phyloP scores from a whole-genome alignment of 345 rosid genomes.

The Punica granatum region DNA sequence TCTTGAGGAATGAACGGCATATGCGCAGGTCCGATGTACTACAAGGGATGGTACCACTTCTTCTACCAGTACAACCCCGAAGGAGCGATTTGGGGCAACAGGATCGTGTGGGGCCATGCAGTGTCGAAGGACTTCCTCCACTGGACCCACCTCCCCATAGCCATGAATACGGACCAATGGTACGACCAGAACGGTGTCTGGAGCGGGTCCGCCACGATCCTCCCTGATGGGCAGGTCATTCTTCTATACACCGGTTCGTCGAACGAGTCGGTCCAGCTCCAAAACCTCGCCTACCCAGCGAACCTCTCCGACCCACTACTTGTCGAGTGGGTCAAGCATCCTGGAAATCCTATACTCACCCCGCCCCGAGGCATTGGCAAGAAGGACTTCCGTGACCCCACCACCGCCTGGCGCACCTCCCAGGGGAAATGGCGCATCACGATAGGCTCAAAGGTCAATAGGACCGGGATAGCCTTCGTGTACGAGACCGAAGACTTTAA shows the following conservation, averaged over 20 bases:
- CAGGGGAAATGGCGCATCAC: slow-evolving; percentile 76
- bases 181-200: slow-evolving; percentile 78
- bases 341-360: slow-evolving; percentile 64
- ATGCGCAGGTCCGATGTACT: slow-evolving; percentile 66
- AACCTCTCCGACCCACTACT: slow-evolving; percentile 71
- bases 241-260: slow-evolving; percentile 91
- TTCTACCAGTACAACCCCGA: slow-evolving; percentile 91
- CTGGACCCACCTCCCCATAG: slow-evolving; percentile 85
- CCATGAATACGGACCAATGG: slow-evolving; percentile 83
- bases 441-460: slow-evolving; percentile 64
- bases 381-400: slow-evolving; percentile 90
- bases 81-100: slow-evolving; percentile 80
- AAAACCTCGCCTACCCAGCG: slow-evolving; percentile 84
- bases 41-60: slow-evolving; percentile 93
- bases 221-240: slow-evolving; percentile 64
- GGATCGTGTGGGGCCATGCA: slow-evolving; percentile 91
- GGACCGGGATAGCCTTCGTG: slow-evolving; percentile 58
- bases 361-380: slow-evolving; percentile 55
- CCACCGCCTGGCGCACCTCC: slow-evolving; percentile 83
- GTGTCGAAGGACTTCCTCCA: slow-evolving; percentile 72
- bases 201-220: slow-evolving; percentile 90
- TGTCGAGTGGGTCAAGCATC: slow-evolving; percentile 56
- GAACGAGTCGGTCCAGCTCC: slow-evolving; percentile 60
- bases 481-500: slow-evolving; percentile 77
- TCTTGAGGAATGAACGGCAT: background rate